These are phyloP conservation scores for Chondrus crispus DNA, from an alignment of 23 red algal species.

Conservation along the genomic window DNA sequence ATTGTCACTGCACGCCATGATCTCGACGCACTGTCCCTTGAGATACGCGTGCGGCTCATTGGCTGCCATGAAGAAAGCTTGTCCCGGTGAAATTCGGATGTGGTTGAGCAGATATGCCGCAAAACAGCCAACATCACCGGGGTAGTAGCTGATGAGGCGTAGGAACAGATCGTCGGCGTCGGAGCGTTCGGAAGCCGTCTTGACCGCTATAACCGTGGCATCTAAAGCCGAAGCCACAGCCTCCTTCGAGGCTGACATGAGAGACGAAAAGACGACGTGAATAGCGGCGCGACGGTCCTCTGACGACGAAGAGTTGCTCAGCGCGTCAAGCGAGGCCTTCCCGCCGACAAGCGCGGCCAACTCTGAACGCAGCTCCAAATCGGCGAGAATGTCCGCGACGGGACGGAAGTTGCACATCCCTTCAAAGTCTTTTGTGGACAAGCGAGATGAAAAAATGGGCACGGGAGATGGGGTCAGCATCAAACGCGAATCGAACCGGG, in stretches of 20 bases:
- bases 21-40: constrained; percentile 85
- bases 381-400: constrained; percentile 56
- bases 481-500: too few species aligned
- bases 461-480: too few species aligned
- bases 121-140: constrained; percentile 87
- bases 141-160: constrained; percentile 62
- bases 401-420: constrained; percentile 87
- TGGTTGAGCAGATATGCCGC: constrained; percentile 88
- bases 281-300: neutral
- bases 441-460: too few species aligned
- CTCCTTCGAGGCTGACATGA: constrained; percentile 47
- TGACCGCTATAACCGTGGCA: neutral
- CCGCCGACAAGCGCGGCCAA: constrained; percentile 16
- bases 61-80: constrained; percentile 90
- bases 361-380: constrained; percentile 32
- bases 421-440: constrained; percentile 43
- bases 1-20: constrained; percentile 96
- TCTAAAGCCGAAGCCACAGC: neutral
- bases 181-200: neutral
- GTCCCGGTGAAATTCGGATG: constrained; percentile 65
- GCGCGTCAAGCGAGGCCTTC: neutral
- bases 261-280: constrained; percentile 42
- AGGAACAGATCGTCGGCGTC: constrained; percentile 65
- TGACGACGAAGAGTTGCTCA: neutral
- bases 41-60: constrained; percentile 99